phyloP scores from a whole-genome alignment of 1,284 basidiomycete genomes.

The Vanrija sp. region DNA sequence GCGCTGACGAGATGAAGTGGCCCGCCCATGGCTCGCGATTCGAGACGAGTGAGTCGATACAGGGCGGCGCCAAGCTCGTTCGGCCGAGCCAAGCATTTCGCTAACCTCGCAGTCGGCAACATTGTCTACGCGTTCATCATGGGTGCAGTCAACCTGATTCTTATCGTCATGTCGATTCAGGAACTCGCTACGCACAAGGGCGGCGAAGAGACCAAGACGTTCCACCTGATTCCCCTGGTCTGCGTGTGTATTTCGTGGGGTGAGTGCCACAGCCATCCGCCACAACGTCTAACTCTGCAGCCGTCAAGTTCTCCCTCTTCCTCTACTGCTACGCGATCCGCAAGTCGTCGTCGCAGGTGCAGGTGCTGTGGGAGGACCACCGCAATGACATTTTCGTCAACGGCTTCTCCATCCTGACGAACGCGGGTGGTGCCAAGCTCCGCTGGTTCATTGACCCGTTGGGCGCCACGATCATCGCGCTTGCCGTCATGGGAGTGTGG shows the following conservation, averaged over 20 bases:
- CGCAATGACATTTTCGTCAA: conserved; percentile 78
- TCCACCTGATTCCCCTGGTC: conserved; percentile 77
- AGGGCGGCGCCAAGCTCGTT: too few relatives aligned
- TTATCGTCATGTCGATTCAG: conserved; percentile 62
- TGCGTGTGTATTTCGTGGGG: conserved; percentile 78
- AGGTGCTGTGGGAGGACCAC: conserved; percentile 92
- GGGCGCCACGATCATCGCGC: conserved; percentile 59
- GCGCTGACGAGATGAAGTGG: conserved; percentile 78
- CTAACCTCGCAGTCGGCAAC: conserved; percentile 56
- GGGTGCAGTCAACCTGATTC: conserved; percentile 40
- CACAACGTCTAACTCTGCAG: conserved; percentile 46
- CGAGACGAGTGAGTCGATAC: conserved; percentile 62
- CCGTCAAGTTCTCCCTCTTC: conserved; percentile 79
- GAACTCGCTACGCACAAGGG: conserved; percentile 61
- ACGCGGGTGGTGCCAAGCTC: conserved; percentile 78
- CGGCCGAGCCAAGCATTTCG: background rate
- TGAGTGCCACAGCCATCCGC: conserved; percentile 34
- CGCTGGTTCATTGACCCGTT: conserved; percentile 49
- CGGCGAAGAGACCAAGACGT: conserved; percentile 58
- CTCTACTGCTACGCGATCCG: conserved; percentile 78
- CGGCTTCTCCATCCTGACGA: conserved; percentile 74
- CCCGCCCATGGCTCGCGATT: conserved; percentile 85
- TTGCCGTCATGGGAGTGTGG: conserved; percentile 81
- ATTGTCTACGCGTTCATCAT: conserved; percentile 69
- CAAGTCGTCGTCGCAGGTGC: conserved; percentile 79